Percentiles rank a stretch among this genome's conserved stretches.
Conservation (phyloP, 176 grass and related monocot species). For the Zea mays region Zm-B73-REFERENCE-NAM-5.0 NC_050097.1:237316001-237316500, state of each 20-base stretch:
- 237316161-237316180: conserved; percentile 31
- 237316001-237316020: too few species aligned
- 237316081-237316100: conserved; percentile 64
- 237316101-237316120: conserved; percentile 40
- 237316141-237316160: conserved; percentile 39
- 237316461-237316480: not conserved
- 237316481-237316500: not conserved
- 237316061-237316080: conserved; percentile 46
- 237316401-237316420: not conserved
- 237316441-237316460: not conserved
- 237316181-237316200: conserved; percentile 49
- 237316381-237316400: not conserved
- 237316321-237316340: not conserved
- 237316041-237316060: conserved; percentile 42
- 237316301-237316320: conserved; percentile 42
- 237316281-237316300: conserved; percentile 44
- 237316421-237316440: not conserved
- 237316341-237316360: not conserved
- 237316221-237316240: conserved; percentile 66
- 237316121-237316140: conserved; percentile 55
- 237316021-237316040: not conserved
- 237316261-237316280: conserved; percentile 45
- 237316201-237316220: conserved; percentile 40
- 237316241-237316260: conserved; percentile 43
- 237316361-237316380: not conserved